Conservation (phyloP, 73 alveolate species). For the Tetrahymena malaccensis region DNA sequence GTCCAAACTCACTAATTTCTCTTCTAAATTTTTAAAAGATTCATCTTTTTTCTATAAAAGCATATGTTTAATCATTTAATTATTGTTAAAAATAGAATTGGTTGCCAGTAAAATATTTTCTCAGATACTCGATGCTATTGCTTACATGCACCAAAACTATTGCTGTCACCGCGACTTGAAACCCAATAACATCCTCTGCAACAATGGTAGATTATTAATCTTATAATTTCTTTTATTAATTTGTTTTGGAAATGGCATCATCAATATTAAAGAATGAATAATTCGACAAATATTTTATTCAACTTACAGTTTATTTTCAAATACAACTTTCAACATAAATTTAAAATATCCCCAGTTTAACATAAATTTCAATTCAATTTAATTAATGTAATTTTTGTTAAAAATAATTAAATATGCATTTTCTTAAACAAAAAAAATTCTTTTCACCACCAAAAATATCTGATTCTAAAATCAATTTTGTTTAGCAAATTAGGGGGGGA, state of each 20-base stretch:
- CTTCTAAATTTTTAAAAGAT: too few relatives aligned
- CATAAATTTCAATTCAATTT: neutral
- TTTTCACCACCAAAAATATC: neutral
- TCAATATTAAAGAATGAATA: too few relatives aligned
- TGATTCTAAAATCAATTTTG: neutral
- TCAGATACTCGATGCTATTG: neutral
- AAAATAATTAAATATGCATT: too few relatives aligned
- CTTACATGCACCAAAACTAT: conserved; percentile 10
- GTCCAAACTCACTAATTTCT: too few relatives aligned
- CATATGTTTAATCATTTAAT: too few relatives aligned
- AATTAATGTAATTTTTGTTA: too few relatives aligned
- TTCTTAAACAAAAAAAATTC: neutral
- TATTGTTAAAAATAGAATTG: neutral
- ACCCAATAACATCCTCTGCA: conserved; percentile 31
- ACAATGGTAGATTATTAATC: neutral
- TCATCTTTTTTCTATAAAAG: too few relatives aligned
- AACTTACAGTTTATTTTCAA: neutral
- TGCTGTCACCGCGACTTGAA: conserved; percentile 27
- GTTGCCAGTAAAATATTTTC: neutral
- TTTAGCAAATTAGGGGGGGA: too few relatives aligned
- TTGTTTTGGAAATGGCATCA: neutral
- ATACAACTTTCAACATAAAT: neutral
- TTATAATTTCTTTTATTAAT: neutral
- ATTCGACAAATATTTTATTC: neutral
- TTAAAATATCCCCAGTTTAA: neutral